Base-by-base conservation (phyloP, 768 basidiomycete genomes). In the Naganishia vishniacii region DNA sequence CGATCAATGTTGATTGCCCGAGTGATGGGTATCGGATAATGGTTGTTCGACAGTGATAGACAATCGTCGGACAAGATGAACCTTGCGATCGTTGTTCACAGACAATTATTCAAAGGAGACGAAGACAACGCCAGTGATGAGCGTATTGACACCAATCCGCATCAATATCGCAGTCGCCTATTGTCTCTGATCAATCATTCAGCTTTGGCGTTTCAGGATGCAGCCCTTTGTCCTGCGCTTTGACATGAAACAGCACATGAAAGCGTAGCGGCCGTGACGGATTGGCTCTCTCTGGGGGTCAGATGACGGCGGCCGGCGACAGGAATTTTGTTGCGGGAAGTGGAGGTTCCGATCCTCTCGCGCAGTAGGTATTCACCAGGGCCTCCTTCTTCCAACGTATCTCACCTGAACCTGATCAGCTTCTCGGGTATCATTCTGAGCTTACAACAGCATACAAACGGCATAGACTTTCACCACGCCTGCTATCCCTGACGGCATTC, bases 291-390 rank as follows among this genome's bases (percentile, higher is more conserved):
- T n/a, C n/a, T n/a, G n/a, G 48, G 48, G 48, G 6, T 49, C 48
- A 11, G 9, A 2, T 13, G n/a, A 20, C 49, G 49, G 49, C 29
- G 29, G 49, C 49, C 49, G 49, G 31, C 3, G 31, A 8, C 9
- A 31, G 49, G 49, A 51, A 51, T 51, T 51, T 51, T 51, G 47
- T 48, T 15, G 49, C 28, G 9, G 31, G 32, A 51, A 51, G 49
- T 51, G 49, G 49, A 51, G 49, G 49, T 31, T 7, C 29, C 49
- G 32, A 51, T 51, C 49, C n/a, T 11, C 29, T 51, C 49, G 29
- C 31, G 26, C 48, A 31, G 29, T 25, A 48, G 23, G 12, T 32
- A 28, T 51, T 51, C 48, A 28, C 29, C 11, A 48, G 5, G 48
- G 7, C 34, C 34, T 15, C 8, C 34, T 37, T 37, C 34, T 7